Evolutionary conservation across 2,329 filamentous ascomycete genomes (phyloP), one percentile per base, ranked within the genome.

Genomic region (Aureobasidium zeae): DNA sequence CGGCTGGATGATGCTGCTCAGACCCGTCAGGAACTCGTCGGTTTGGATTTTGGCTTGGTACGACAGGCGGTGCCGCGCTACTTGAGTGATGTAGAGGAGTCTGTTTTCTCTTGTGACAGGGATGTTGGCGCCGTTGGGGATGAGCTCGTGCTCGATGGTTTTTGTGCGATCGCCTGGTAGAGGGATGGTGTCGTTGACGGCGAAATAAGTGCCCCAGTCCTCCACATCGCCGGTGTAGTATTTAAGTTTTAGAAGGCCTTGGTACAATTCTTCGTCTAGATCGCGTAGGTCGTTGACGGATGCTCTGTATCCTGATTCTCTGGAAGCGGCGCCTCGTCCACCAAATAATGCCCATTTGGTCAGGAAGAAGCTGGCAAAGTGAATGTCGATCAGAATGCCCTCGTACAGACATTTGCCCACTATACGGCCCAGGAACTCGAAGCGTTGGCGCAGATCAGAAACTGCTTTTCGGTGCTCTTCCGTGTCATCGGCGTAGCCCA

Each of bases 371-470:
- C 85, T 81, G 1, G 89, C 88, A 67, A 98, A 98, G 38, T 79
- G 79, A 48, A 95, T 81, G 62, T 98, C 88, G 34, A 96, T 81
- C 3, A 98, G 72, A 32, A 98, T 96, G 1, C 88, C 88, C 65
- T 98, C 91, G 58, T 98, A 98, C 56, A 98, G 71, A 63, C 91
- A 98, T 61, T 98, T 98, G 9, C 91, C 91, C 19, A 98, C 81
- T 20, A 98, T 77, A 3, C 91, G 82, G 1, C 91, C 91, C 0
- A 96, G 70, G 52, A 98, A 98, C 57, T 96, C 88, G 57, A 86
- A 96, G 11, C 80, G 77, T 49, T 75, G 76, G 4, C 91, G 68
- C 12, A 91, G 63, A 20, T 79, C 72, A 3, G 65, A 61, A 36
- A 86, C 68, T 2, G 67, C 63, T 0, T 73, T 69, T 42, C 70